phyloP scores from a whole-genome alignment of 1,139 yeast genomes.

The Groenewaldozyma auringiensis region DNA sequence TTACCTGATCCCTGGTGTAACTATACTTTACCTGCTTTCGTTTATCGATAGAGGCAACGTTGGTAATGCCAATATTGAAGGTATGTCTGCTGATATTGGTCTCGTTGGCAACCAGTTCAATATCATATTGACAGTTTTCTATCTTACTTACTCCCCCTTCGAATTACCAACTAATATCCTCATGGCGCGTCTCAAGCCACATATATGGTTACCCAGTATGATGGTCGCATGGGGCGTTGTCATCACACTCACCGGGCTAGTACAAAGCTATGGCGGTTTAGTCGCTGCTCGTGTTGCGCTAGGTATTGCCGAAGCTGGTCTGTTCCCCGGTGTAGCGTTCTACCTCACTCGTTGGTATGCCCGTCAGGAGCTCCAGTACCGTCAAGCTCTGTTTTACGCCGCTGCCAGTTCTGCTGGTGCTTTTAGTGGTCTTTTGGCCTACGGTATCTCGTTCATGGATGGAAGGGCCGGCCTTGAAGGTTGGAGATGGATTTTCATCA shows the following conservation, averaged over 20 bases:
- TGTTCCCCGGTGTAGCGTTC: conserved; percentile 39
- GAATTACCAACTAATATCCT: conserved; percentile 46
- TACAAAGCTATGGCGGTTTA: conserved; percentile 43
- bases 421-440: conserved; percentile 29
- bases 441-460: conserved; percentile 32
- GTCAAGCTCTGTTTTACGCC: conserved; percentile 52
- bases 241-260: conserved; percentile 53
- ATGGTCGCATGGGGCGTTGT: conserved; percentile 48
- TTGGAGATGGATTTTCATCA: conserved; percentile 55
- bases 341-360: conserved; percentile 27
- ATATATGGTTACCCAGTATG: conserved; percentile 43
- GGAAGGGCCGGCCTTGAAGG: conserved; percentile 32
- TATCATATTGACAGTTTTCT: conserved; percentile 46
- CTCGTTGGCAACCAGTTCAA: conserved; percentile 45
- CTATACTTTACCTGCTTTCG: conserved; percentile 45
- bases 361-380: conserved; percentile 33
- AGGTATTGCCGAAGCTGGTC: conserved; percentile 54
- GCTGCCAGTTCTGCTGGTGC: conserved; percentile 31
- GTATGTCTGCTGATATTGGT: conserved; percentile 45
- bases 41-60: conserved; percentile 53
- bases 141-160: conserved; percentile 47
- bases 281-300: conserved; percentile 43
- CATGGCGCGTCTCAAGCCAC: conserved; percentile 29
- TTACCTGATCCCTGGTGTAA: conserved; percentile 27
- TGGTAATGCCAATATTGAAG: conserved; percentile 54